phyloP scores from a whole-genome alignment of 164 flowering plant species.

The Liquidambar formosana region DNA sequence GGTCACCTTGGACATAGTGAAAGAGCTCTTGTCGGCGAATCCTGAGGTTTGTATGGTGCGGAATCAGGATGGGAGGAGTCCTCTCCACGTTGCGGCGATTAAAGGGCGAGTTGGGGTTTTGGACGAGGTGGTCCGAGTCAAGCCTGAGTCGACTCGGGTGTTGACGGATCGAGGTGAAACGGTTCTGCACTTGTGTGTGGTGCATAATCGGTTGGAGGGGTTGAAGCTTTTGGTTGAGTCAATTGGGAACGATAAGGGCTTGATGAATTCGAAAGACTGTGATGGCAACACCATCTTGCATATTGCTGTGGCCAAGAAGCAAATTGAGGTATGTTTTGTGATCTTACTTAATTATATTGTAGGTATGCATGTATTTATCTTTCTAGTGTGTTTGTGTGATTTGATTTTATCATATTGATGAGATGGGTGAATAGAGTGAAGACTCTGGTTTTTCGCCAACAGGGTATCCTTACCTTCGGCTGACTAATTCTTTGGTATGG shows the following conservation, averaged over 20 bases:
- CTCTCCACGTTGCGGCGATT: slow-evolving; percentile 32
- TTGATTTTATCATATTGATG: too few species aligned
- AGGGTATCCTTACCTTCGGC: too few species aligned
- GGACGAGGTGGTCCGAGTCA: slow-evolving; percentile 15
- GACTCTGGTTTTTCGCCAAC: too few species aligned
- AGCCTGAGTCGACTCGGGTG: slow-evolving; percentile 9
- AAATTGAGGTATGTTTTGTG: slow-evolving; percentile 28
- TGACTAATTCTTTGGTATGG: too few species aligned
- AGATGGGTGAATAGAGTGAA: too few species aligned
- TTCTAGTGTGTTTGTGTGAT: too few species aligned
- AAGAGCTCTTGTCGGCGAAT: neutral
- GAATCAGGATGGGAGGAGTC: slow-evolving; percentile 25
- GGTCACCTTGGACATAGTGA: slow-evolving; percentile 25
- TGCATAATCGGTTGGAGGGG: slow-evolving; percentile 15
- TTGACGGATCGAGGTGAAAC: slow-evolving; percentile 25
- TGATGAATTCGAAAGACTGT: slow-evolving; percentile 27
- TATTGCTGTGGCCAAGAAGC: slow-evolving; percentile 25
- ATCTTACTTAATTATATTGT: too few species aligned
- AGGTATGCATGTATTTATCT: too few species aligned
- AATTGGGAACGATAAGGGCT: neutral
- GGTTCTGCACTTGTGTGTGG: slow-evolving; percentile 31
- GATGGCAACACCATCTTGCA: slow-evolving; percentile 32
- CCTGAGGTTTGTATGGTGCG: slow-evolving; percentile 2
- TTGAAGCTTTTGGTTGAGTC: slow-evolving; percentile 20
- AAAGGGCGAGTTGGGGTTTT: slow-evolving; percentile 28